These are phyloP conservation scores for Letharia lupina DNA, from an alignment of 495 filamentous ascomycete species.

Conservation along the genomic window DNA sequence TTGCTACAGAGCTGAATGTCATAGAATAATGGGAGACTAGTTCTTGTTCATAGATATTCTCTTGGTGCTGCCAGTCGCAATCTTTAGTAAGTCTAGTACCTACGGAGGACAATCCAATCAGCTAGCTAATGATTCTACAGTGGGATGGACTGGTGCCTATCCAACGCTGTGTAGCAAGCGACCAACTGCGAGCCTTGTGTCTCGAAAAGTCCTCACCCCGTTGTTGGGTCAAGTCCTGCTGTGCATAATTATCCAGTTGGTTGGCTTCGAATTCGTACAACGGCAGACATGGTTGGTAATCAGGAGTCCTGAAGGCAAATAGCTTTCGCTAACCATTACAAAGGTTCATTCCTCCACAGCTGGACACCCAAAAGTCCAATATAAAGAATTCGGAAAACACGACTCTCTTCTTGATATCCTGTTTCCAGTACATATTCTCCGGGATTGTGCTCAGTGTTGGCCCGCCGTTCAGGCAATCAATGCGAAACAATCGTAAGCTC, in stretches of 20 bases:
- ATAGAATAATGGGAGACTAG: slow-evolving; percentile 30
- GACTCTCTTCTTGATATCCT: slow-evolving; percentile 76
- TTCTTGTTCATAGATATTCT: slow-evolving; percentile 92
- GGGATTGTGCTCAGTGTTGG: slow-evolving; percentile 86
- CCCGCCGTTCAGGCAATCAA: slow-evolving; percentile 74
- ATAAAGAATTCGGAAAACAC: slow-evolving; percentile 89
- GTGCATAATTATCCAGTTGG: slow-evolving; percentile 67
- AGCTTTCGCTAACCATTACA: slow-evolving; percentile 14
- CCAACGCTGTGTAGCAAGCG: slow-evolving; percentile 70
- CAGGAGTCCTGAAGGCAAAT: background rate
- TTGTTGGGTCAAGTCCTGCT: slow-evolving; percentile 83
- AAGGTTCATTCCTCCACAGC: slow-evolving; percentile 71
- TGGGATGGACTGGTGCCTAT: slow-evolving; percentile 91
- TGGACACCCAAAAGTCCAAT: slow-evolving; percentile 69
- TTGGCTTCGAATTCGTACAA: slow-evolving; percentile 63
- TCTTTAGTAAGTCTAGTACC: slow-evolving; percentile 63
- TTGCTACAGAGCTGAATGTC: background rate
- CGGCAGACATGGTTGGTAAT: slow-evolving; percentile 62
- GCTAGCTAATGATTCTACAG: slow-evolving; percentile 34
- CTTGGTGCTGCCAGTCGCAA: slow-evolving; percentile 89
- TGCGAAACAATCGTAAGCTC: slow-evolving; percentile 66
- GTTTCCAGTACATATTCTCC: slow-evolving; percentile 87
- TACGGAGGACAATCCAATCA: background rate
- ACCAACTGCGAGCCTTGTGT: slow-evolving; percentile 88
- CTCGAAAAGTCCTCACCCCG: slow-evolving; percentile 83